Evolutionary conservation across 2,329 filamentous ascomycete species (phyloP).

Genomic region (Fusarium illudens): DNA sequence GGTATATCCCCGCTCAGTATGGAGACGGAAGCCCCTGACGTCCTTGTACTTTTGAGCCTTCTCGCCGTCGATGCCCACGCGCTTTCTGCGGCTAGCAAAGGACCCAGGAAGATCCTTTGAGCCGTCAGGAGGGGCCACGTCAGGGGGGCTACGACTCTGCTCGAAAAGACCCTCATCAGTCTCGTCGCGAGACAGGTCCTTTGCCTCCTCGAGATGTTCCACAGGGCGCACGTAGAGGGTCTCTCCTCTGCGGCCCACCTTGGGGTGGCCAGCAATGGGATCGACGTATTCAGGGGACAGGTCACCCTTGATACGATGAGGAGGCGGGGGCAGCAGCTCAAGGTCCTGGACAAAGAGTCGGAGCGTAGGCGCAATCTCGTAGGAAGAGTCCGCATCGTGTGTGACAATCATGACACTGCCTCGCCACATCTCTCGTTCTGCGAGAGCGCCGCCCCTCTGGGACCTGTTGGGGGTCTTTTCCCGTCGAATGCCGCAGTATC

Average conservation of each 20-base stretch:
- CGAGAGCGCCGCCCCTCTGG: conserved; percentile 36
- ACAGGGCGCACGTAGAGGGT: conserved; percentile 89
- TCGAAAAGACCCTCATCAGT: conserved; percentile 87
- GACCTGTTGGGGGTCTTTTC: conserved; percentile 58
- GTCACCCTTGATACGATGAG: conserved; percentile 70
- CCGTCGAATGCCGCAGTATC: conserved; percentile 84
- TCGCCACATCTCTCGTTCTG: conserved; percentile 84
- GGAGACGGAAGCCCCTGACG: conserved; percentile 81
- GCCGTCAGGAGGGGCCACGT: conserved; percentile 54
- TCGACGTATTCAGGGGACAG: conserved; percentile 86
- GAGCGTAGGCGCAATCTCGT: conserved; percentile 79
- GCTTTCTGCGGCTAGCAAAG: conserved; percentile 62
- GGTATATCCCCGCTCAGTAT: conserved; percentile 85
- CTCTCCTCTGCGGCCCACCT: conserved; percentile 83
- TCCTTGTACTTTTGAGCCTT: conserved; percentile 83
- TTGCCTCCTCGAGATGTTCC: conserved; percentile 81
- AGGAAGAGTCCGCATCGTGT: conserved; percentile 81
- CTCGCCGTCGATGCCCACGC: conserved; percentile 75
- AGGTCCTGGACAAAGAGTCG: conserved; percentile 88
- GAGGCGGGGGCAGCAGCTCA: conserved; percentile 81
- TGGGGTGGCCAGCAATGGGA: conserved; percentile 86
- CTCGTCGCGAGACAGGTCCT: conserved; percentile 81
- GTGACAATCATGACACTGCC: conserved; percentile 97
- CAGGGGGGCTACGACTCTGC: conserved; percentile 63
- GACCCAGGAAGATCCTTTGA: conserved; percentile 60